Conservation (phyloP, 2,329 filamentous ascomycete genomes). For the Fusarium temperatum region DNA sequence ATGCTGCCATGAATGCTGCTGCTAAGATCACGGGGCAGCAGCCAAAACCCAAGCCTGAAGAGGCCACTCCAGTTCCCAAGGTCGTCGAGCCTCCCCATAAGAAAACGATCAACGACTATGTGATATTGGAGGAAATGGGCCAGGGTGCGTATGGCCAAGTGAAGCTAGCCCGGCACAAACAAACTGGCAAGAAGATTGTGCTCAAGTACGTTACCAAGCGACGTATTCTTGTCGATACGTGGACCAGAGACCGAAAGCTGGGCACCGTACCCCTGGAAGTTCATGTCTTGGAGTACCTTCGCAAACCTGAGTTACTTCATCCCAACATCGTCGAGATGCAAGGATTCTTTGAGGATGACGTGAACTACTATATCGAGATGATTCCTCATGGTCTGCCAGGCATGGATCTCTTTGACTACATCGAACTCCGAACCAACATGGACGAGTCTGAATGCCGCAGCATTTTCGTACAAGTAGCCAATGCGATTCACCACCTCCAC, state of each 20-base stretch:
- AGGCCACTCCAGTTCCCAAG: conserved; percentile 49
- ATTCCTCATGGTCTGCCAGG: conserved; percentile 91
- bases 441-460: conserved; percentile 91
- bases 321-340: conserved; percentile 79
- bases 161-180: conserved; percentile 89
- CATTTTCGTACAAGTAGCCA: conserved; percentile 93
- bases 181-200: conserved; percentile 83
- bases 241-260: conserved; percentile 91
- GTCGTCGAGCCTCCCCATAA: conserved; percentile 61
- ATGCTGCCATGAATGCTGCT: conserved; percentile 64
- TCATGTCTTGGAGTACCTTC: conserved; percentile 93
- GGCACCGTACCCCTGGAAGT: conserved; percentile 97
- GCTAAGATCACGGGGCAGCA: conserved; percentile 60
- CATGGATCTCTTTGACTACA: conserved; percentile 99
- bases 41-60: conserved; percentile 44
- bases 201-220: conserved; percentile 98
- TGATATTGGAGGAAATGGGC: conserved; percentile 96
- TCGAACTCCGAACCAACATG: conserved; percentile 96
- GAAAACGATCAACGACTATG: conserved; percentile 89
- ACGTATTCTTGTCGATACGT: conserved; percentile 96
- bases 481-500: conserved; percentile 90
- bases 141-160: conserved; percentile 98
- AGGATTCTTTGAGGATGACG: conserved; percentile 79
- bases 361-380: conserved; percentile 99
- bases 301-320: conserved; percentile 73